These are phyloP conservation scores for Candida saitoana DNA, from an alignment of 805 yeast species.

Conservation along the genomic window DNA sequence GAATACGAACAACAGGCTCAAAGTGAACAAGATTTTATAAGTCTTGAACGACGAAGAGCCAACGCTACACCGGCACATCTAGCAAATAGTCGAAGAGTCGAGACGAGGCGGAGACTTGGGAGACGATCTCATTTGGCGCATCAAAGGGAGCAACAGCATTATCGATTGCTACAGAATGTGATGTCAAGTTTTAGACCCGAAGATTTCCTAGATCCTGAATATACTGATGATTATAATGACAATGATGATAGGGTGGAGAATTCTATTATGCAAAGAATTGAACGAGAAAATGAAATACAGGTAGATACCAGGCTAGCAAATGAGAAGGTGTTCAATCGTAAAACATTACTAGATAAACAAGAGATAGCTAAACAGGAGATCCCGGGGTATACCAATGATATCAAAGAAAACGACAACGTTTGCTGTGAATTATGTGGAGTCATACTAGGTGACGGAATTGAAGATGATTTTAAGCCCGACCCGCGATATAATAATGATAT, in stretches of 20 bases:
- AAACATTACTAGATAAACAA: conserved; percentile 26
- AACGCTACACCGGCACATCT: background rate
- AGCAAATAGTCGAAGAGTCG: background rate
- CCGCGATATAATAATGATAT: conserved; percentile 24
- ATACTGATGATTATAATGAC: conserved; percentile 5
- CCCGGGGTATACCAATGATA: conserved; percentile 29
- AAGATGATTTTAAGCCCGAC: conserved; percentile 43
- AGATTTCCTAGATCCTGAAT: conserved; percentile 1
- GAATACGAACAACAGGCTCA: background rate
- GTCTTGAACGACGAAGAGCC: background rate
- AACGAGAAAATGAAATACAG: conserved; percentile 36
- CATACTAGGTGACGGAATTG: conserved; percentile 69
- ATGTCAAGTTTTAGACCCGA: conserved; percentile 1
- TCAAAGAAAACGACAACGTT: conserved; percentile 14
- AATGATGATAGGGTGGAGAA: conserved; percentile 16
- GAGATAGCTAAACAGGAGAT: conserved; percentile 19
- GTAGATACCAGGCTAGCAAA: conserved; percentile 28
- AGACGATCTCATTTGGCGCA: background rate
- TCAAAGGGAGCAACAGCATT: background rate
- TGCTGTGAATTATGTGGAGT: conserved; percentile 67
- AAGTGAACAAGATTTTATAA: background rate
- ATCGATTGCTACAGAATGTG: background rate
- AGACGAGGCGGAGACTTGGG: background rate
- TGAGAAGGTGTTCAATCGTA: conserved; percentile 29
- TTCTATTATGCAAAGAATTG: conserved; percentile 37